phyloP scores from a whole-genome alignment of 2,329 filamentous ascomycete species.

The Sarocladium strictum region DNA sequence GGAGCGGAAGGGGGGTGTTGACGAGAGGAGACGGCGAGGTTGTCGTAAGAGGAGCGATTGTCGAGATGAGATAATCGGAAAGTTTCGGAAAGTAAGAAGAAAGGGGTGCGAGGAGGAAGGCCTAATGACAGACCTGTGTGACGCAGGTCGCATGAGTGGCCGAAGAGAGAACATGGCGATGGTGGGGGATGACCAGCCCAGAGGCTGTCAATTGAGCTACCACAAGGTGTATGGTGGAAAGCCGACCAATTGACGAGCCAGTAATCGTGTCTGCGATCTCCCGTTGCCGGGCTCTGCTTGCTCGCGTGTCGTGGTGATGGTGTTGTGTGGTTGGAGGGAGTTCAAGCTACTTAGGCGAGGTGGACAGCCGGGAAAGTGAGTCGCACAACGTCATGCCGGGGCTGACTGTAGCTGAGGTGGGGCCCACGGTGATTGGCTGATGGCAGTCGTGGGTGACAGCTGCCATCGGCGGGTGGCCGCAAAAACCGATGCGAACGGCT shows the following conservation, averaged over 20 bases:
- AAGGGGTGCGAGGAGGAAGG: background rate
- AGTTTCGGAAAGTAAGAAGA: background rate
- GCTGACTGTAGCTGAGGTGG: no score
- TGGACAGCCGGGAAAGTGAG: conserved; percentile 8
- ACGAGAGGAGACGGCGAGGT: conserved; percentile 18
- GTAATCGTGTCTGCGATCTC: no score
- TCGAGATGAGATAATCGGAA: conserved; percentile 14
- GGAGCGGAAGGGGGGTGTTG: background rate
- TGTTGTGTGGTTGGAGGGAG: background rate
- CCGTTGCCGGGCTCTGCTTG: conserved; percentile 16
- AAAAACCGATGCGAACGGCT: no score
- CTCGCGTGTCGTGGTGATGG: conserved; percentile 18
- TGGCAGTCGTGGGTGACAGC: no score
- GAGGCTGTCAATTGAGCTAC: conserved; percentile 11
- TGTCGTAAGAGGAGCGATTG: conserved; percentile 26
- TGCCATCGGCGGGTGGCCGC: no score
- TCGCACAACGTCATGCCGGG: no score
- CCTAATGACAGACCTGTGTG: no score
- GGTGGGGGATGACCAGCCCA: conserved; percentile 25
- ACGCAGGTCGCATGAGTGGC: background rate
- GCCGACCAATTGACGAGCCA: background rate
- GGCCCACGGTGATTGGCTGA: no score
- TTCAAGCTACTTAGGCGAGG: background rate
- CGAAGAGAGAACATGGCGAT: background rate
- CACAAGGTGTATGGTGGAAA: background rate